phyloP scores from a whole-genome alignment of 768 basidiomycete genomes.

The Leccinum arenicola region DNA sequence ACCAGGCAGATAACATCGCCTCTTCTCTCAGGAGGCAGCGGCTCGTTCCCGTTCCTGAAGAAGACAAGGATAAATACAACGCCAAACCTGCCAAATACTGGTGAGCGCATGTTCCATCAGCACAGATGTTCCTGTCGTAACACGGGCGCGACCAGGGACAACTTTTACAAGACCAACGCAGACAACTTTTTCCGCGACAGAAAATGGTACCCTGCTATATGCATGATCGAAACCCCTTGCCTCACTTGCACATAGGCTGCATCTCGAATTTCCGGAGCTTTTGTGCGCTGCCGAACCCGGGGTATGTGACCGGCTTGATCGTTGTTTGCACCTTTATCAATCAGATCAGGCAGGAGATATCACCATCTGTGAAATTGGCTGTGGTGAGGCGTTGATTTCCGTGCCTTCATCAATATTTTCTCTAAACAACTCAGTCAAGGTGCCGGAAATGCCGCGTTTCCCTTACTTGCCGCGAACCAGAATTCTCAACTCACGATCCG shows the following conservation, averaged over 20 bases:
- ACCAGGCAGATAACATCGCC: slow-evolving; percentile 73
- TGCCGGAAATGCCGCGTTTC: slow-evolving; percentile 94
- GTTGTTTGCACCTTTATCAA: not conserved
- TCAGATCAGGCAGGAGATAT: slow-evolving; percentile 68
- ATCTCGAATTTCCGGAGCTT: slow-evolving; percentile 93
- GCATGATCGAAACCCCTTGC: not conserved
- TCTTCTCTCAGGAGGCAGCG: slow-evolving; percentile 71
- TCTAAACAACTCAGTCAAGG: slow-evolving; percentile 44
- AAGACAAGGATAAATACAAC: slow-evolving; percentile 71
- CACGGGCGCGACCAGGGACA: slow-evolving; percentile 62
- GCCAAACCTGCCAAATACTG: slow-evolving; percentile 72
- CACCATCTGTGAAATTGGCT: slow-evolving; percentile 85
- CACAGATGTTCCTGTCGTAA: slow-evolving; percentile 27
- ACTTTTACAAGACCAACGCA: slow-evolving; percentile 84
- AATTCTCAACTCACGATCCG: slow-evolving; percentile 73
- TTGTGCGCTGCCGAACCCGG: slow-evolving; percentile 63
- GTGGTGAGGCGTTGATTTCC: slow-evolving; percentile 51
- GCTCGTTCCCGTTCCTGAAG: slow-evolving; percentile 64
- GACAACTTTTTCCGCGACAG: slow-evolving; percentile 93
- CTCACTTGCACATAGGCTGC: slow-evolving; percentile 52
- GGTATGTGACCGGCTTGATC: slow-evolving; percentile 36
- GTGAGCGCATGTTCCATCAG: slow-evolving; percentile 37
- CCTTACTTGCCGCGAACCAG: slow-evolving; percentile 75
- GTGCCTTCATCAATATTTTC: not conserved
- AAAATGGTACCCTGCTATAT: slow-evolving; percentile 57